phyloP scores from a whole-genome alignment of 176 grass and related monocot species.

The Hordeum marinum region DNA sequence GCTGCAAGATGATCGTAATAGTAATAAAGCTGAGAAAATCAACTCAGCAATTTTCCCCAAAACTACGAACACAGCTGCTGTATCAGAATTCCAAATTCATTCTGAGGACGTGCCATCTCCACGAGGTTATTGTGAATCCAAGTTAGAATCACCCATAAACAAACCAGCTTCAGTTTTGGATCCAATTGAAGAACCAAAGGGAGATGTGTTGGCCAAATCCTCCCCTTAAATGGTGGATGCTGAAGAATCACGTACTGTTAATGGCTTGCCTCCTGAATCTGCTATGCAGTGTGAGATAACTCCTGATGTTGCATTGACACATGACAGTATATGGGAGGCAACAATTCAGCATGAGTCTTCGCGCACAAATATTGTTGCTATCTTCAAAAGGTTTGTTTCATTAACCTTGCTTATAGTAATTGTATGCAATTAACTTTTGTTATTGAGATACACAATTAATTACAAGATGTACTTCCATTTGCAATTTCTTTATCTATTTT shows the following conservation, averaged over 20 bases:
- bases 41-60: constrained; percentile 6
- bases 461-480: constrained; percentile 7
- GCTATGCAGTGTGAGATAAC: neutral
- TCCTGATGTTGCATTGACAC: constrained; percentile 1
- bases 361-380: constrained; percentile 38
- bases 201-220: constrained; percentile 13
- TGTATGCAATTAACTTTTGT: neutral
- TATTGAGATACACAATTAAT: neutral
- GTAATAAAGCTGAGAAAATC: neutral
- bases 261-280: constrained; percentile 23
- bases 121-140: constrained; percentile 13
- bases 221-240: constrained; percentile 15
- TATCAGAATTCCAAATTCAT: constrained; percentile 18
- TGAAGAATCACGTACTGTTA: constrained; percentile 31
- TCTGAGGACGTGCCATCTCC: neutral
- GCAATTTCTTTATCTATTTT: neutral
- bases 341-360: constrained; percentile 55
- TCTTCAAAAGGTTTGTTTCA: constrained; percentile 72
- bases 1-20: constrained; percentile 10
- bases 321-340: constrained; percentile 62
- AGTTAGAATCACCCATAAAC: constrained; percentile 5
- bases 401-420: constrained; percentile 7
- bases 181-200: neutral
- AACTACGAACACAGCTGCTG: constrained; percentile 3
- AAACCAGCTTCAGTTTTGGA: neutral